phyloP scores from a whole-genome alignment of 345 rosid species.

The Dimocarpus longan region DNA sequence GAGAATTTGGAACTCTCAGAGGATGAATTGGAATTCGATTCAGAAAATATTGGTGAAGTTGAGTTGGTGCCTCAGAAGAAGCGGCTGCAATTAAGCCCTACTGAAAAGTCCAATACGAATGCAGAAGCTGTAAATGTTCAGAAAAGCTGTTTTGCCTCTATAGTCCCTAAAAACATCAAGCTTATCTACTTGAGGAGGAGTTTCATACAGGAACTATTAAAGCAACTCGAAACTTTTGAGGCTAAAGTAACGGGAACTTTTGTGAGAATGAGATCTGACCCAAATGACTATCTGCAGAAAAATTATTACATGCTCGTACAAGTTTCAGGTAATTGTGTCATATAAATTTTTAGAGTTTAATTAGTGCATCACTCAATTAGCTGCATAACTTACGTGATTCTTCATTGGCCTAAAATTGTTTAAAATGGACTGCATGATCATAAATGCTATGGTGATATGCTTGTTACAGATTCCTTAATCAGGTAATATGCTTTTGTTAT shows the following conservation, averaged over 20 bases:
- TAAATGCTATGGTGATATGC: background rate
- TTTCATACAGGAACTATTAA: constrained; percentile 45
- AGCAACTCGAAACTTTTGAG: constrained; percentile 47
- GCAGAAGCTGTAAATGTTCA: constrained; percentile 24
- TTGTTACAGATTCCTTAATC: too few species aligned
- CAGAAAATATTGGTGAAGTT: constrained; percentile 14
- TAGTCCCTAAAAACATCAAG: constrained; percentile 46
- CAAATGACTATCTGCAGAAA: constrained; percentile 41
- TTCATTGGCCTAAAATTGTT: background rate
- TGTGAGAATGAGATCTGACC: constrained; percentile 52
- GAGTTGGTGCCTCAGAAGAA: background rate
- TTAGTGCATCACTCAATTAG: background rate
- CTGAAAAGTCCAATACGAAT: constrained; percentile 24
- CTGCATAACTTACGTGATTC: background rate
- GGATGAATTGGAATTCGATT: constrained; percentile 23
- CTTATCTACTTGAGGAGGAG: constrained; percentile 54
- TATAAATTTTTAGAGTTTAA: background rate
- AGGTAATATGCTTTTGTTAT: too few species aligned
- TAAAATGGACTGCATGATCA: background rate
- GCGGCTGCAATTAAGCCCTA: constrained; percentile 14
- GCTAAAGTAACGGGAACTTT: constrained; percentile 54
- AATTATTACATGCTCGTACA: constrained; percentile 47
- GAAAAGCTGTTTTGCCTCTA: constrained; percentile 43
- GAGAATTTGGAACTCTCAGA: constrained; percentile 36
- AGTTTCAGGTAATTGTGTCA: constrained; percentile 49